Evolutionary conservation across 164 flowering plant genomes (phyloP).

Genomic region (Kalanchoe fedtschenkoi): DNA sequence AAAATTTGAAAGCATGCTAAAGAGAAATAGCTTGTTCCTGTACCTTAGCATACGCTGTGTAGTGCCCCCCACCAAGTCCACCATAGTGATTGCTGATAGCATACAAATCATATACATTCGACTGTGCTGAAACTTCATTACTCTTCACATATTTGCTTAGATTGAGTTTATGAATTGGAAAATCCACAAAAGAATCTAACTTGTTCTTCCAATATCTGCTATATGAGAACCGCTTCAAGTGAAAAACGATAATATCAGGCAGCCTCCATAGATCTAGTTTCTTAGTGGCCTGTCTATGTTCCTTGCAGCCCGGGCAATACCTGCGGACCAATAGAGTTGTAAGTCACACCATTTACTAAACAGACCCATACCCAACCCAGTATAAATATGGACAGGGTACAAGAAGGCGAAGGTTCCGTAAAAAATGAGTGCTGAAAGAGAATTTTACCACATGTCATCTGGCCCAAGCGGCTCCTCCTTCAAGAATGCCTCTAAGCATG

Average conservation of each 20-base stretch:
- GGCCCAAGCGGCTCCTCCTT: conserved; percentile 83
- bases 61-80: conserved; percentile 74
- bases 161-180: conserved; percentile 71
- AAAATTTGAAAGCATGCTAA: not conserved
- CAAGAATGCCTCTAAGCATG: conserved; percentile 65
- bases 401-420: not conserved
- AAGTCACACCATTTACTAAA: not conserved
- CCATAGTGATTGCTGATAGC: conserved; percentile 77
- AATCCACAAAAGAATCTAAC: conserved; percentile 73
- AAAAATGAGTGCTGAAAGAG: not conserved
- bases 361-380: not conserved
- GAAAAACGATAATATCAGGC: conserved; percentile 80
- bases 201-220: conserved; percentile 68
- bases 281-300: conserved; percentile 78
- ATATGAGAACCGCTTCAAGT: conserved; percentile 82
- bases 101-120: conserved; percentile 39
- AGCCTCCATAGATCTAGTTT: conserved; percentile 93
- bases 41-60: conserved; percentile 48
- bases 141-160: conserved; percentile 36
- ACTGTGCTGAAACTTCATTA: conserved; percentile 15
- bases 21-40: not conserved
- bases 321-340: conserved; percentile 20
- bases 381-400: not conserved
- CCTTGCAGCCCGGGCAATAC: conserved; percentile 83
- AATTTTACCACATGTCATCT: conserved; percentile 81